Conservation (phyloP, 2,329 filamentous ascomycete genomes). For the Fusarium acutatum region DNA sequence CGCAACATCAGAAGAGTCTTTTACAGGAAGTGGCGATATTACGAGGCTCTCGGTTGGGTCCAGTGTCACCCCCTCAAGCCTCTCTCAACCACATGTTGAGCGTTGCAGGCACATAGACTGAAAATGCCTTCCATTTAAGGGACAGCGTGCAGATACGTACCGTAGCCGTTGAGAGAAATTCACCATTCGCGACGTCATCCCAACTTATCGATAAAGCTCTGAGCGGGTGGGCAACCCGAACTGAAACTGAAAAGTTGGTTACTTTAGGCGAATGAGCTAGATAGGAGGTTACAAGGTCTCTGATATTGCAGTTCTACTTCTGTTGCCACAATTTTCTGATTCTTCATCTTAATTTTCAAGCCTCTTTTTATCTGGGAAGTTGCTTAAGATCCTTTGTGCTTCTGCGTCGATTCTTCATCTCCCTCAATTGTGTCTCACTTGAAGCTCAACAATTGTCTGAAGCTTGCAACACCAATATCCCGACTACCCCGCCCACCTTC, state of each 20-base stretch:
- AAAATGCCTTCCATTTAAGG: slow-evolving; percentile 17
- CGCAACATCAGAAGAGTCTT: slow-evolving; percentile 23
- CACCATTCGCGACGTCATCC: slow-evolving; percentile 39
- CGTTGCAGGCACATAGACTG: slow-evolving; percentile 3
- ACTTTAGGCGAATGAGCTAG: slow-evolving; percentile 30
- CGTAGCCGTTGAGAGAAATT: slow-evolving; percentile 35
- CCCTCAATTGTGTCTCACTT: slow-evolving; percentile 34
- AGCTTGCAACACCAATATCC: slow-evolving; percentile 35
- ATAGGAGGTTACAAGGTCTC: slow-evolving; percentile 35
- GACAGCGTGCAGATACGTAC: slow-evolving; percentile 33
- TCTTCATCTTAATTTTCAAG: slow-evolving; percentile 23
- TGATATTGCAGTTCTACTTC: slow-evolving; percentile 33
- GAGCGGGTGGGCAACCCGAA: slow-evolving; percentile 2
- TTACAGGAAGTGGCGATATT: slow-evolving; percentile 26
- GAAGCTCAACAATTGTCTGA: slow-evolving; percentile 33
- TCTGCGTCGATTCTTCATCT: slow-evolving; percentile 16
- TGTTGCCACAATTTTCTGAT: slow-evolving; percentile 25
- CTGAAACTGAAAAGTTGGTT: slow-evolving; percentile 14
- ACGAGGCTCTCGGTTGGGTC: slow-evolving; percentile 14
- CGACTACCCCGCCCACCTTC: slow-evolving; percentile 34
- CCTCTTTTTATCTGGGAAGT: slow-evolving; percentile 21
- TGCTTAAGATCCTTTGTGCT: slow-evolving; percentile 1
- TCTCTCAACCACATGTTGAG: slow-evolving; percentile 19
- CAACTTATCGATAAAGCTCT: slow-evolving; percentile 44
- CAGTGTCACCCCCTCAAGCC: slow-evolving; percentile 16